These are phyloP conservation scores for Anthracocystis walkeri DNA, from an alignment of 1,284 basidiomycete genomes.

Conservation along the genomic window DNA sequence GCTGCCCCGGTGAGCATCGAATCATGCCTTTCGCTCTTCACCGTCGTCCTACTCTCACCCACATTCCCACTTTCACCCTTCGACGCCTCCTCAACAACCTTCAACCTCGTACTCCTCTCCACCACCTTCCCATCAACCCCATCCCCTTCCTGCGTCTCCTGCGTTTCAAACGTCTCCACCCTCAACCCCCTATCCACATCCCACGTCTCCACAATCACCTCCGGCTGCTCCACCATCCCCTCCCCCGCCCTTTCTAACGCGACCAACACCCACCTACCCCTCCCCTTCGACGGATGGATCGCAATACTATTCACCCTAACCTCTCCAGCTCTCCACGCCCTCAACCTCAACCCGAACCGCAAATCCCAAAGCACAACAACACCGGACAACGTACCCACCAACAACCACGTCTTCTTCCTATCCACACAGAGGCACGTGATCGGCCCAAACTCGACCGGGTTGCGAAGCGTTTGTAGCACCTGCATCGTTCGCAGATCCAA, in stretches of 20 bases:
- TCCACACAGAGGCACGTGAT: slow-evolving; percentile 87
- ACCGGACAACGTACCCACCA: slow-evolving; percentile 86
- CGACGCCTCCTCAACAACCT: slow-evolving; percentile 8
- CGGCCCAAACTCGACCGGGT: slow-evolving; percentile 86
- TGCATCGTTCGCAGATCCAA: slow-evolving; percentile 89
- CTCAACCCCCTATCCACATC: slow-evolving; percentile 69
- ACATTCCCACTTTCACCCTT: slow-evolving; percentile 2
- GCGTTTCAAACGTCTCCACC: slow-evolving; percentile 64
- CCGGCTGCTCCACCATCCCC: slow-evolving; percentile 9
- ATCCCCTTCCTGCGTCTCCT: neutral
- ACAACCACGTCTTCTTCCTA: slow-evolving; percentile 80
- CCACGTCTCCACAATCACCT: slow-evolving; percentile 63
- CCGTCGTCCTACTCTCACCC: slow-evolving; percentile 3
- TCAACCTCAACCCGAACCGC: slow-evolving; percentile 86
- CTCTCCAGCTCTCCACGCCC: slow-evolving; percentile 82
- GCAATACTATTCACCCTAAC: slow-evolving; percentile 79
- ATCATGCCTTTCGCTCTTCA: slow-evolving; percentile 8
- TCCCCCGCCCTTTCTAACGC: slow-evolving; percentile 73
- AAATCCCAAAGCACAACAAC: slow-evolving; percentile 91
- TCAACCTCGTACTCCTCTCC: slow-evolving; percentile 22
- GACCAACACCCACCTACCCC: slow-evolving; percentile 87
- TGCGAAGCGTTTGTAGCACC: slow-evolving; percentile 79
- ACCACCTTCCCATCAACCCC: neutral
- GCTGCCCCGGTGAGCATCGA: slow-evolving; percentile 45
- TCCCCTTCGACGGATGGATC: slow-evolving; percentile 82